phyloP scores from a whole-genome alignment of 176 grass and related monocot genomes.

The Luzula sylvatica region DNA sequence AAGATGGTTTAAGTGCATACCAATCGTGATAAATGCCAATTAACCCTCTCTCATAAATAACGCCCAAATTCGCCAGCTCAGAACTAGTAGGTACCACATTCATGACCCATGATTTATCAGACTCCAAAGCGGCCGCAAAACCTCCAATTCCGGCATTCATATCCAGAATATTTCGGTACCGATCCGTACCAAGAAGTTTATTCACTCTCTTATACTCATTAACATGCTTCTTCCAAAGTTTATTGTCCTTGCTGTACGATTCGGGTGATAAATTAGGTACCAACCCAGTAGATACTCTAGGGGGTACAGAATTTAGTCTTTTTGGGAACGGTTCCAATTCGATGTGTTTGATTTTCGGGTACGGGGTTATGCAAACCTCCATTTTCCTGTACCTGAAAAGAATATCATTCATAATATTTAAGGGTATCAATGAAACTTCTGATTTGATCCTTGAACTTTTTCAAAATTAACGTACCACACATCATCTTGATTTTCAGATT shows the following conservation, averaged over 20 bases:
- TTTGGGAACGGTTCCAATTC: slow-evolving; percentile 56
- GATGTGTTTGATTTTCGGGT: slow-evolving; percentile 40
- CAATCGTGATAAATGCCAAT: slow-evolving; percentile 93
- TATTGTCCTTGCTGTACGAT: slow-evolving; percentile 45
- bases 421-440: too few species aligned
- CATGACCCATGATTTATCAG: slow-evolving; percentile 68
- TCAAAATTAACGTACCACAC: slow-evolving; percentile 41
- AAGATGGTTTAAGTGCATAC: slow-evolving; percentile 26
- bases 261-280: slow-evolving; percentile 37
- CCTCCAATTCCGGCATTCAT: slow-evolving; percentile 76
- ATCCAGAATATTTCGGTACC: slow-evolving; percentile 82
- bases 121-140: slow-evolving; percentile 60
- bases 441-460: neutral
- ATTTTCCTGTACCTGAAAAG: slow-evolving; percentile 83
- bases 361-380: slow-evolving; percentile 51
- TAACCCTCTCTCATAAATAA: slow-evolving; percentile 79
- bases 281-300: slow-evolving; percentile 40
- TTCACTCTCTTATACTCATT: slow-evolving; percentile 59
- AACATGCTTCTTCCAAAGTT: slow-evolving; percentile 63
- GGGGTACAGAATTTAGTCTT: slow-evolving; percentile 56
- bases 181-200: slow-evolving; percentile 41
- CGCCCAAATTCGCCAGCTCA: slow-evolving; percentile 43
- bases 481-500: slow-evolving; percentile 31
- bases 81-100: slow-evolving; percentile 54
- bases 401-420: too few species aligned